Evolutionary conservation across 2,329 filamentous ascomycete genomes (phyloP).

Genomic region (Magnaporthiopsis rhizophila): DNA sequence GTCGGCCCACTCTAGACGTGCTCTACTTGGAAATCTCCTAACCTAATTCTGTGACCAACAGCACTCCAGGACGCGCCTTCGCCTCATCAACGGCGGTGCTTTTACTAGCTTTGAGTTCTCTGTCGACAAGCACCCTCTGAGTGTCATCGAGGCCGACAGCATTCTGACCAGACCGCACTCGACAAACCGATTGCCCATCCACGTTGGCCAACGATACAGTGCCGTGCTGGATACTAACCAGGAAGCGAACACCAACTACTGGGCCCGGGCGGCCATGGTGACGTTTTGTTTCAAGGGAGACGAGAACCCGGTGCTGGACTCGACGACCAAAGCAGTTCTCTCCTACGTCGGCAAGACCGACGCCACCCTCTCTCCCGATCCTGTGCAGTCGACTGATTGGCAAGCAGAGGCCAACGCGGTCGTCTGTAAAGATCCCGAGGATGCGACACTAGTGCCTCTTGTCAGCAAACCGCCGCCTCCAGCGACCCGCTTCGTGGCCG

Average conservation of each 20-base stretch:
- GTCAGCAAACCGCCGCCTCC: slow-evolving; percentile 6
- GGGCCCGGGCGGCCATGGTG: slow-evolving; percentile 30
- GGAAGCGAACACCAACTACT: slow-evolving; percentile 21
- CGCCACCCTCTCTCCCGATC: background rate
- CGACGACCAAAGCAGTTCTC: slow-evolving; percentile 5
- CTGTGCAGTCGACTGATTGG: slow-evolving; percentile 9
- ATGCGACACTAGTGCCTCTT: slow-evolving; percentile 7
- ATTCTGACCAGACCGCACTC: slow-evolving; percentile 48
- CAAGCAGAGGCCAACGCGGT: slow-evolving; percentile 5
- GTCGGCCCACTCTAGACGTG: background rate
- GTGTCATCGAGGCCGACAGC: slow-evolving; percentile 62
- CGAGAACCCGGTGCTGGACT: slow-evolving; percentile 9
- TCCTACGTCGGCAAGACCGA: slow-evolving; percentile 6
- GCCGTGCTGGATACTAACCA: slow-evolving; percentile 27
- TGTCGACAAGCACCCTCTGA: slow-evolving; percentile 53
- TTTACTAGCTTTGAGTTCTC: slow-evolving; percentile 66
- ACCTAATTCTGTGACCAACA: background rate
- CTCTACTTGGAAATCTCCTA: background rate
- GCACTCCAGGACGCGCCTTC: slow-evolving; percentile 34
- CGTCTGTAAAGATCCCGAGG: slow-evolving; percentile 8
- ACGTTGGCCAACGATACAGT: slow-evolving; percentile 30
- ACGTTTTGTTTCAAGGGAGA: slow-evolving; percentile 14
- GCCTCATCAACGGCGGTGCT: slow-evolving; percentile 61
- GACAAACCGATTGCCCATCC: slow-evolving; percentile 27
- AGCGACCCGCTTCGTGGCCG: slow-evolving; percentile 8